Percentiles rank a stretch among this genome's conserved stretches.
Evolutionary conservation across 441 rosid genomes (phyloP).

Genomic region (Corymbia citriodora): DNA sequence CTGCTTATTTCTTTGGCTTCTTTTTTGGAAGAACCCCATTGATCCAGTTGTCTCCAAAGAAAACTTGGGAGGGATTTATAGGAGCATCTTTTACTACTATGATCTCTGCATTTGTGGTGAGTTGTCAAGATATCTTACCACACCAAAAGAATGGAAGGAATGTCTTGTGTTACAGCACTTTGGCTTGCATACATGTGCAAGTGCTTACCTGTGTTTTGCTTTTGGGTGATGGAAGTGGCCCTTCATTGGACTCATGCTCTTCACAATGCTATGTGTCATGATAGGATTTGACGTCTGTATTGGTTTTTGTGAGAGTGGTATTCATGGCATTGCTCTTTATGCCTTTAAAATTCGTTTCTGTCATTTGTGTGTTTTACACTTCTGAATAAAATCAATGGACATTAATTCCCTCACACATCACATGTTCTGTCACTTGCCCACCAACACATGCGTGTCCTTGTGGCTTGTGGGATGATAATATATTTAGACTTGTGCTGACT

Average conservation of each 20-base stretch:
- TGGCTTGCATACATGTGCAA: neutral
- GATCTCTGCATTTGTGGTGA: slow-evolving; percentile 77
- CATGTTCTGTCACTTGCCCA: neutral
- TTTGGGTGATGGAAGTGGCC: neutral
- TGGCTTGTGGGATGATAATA: neutral
- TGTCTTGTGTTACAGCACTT: neutral
- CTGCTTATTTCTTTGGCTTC: slow-evolving; percentile 82
- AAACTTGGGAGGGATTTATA: slow-evolving; percentile 95
- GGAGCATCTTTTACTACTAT: slow-evolving; percentile 85
- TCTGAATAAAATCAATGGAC: neutral
- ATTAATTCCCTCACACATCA: neutral
- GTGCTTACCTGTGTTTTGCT: neutral
- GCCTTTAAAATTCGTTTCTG: neutral
- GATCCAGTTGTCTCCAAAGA: slow-evolving; percentile 95
- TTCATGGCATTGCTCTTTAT: neutral
- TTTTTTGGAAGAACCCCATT: slow-evolving; percentile 91
- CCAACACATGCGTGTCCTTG: neutral
- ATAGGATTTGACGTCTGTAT: neutral
- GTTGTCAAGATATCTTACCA: neutral
- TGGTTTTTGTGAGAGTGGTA: neutral
- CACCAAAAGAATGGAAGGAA: neutral
- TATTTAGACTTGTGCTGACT: neutral
- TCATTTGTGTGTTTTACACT: neutral
- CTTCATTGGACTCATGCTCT: neutral
- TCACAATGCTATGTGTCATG: neutral